Evolutionary conservation across 1,284 basidiomycete species (phyloP), one percentile per base, ranked within the genome.

Genomic region (Cerrena zonata): DNA sequence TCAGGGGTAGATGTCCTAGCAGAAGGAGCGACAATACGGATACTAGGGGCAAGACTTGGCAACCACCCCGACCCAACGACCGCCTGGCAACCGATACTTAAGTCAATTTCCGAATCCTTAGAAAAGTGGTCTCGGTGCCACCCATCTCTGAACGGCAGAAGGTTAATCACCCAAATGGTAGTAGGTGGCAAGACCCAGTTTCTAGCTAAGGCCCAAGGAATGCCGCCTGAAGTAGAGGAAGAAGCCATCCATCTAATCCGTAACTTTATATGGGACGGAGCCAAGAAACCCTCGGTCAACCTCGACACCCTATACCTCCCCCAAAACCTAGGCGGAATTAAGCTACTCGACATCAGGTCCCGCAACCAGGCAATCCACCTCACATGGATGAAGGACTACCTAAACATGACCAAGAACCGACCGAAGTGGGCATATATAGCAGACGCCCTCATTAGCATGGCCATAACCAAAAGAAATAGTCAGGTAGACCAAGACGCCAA

Each of bases 281-380:
- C 19, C 5, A 2, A 13, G 13, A 41, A 5, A 47, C 55, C 0
- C 52, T 51, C 1, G 39, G 38, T 54, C 2, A 56, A 30, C 22
- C 23, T 48, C 25, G 49, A 47, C 21, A 49, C 36, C 15, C 58
- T 56, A n/a, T 42, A 42, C 10, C n/a, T 12, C 0, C 51, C 49
- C 0, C 36, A 47, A 4, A 47, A 54, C 15, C 45, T 57, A 21
- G 64, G 61, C 0, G 61, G 65, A 0, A 25, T 60, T 2, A 53
- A 50, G 0, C 21, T 68, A 0, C 49, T 65, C 0, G 59, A 65
- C 52, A 19, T 69, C 0, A 34, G 53, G 11, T 42, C 55, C 0
- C n/a, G 65, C 3, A 63, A 65, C 37, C 52, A 64, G 4, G 66
- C 66, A 0, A 62, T 67, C 0, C 37, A 58, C 2, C 12, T 68